phyloP scores from a whole-genome alignment of 108 stramenopile genomes.

The Parmales sp. region DNA sequence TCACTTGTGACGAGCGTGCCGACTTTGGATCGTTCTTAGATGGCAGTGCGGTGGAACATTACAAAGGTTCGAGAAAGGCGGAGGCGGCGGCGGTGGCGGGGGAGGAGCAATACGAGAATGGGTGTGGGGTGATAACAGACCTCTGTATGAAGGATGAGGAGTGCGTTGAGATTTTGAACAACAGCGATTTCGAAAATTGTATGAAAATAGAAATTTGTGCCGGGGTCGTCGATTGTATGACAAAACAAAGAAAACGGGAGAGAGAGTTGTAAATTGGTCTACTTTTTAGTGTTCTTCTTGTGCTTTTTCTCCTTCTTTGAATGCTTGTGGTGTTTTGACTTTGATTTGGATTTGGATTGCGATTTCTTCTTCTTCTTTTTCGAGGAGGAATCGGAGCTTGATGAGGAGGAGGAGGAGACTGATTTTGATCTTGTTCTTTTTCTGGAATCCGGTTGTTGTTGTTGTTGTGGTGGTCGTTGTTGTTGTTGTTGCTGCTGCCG shows the following conservation, averaged over 20 bases:
- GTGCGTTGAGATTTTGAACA: too few relatives aligned
- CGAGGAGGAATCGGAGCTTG: too few relatives aligned
- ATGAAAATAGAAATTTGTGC: too few relatives aligned
- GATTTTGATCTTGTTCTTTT: not conserved
- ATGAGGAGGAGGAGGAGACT: too few relatives aligned
- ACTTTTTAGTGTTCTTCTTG: slow-evolving; percentile 1
- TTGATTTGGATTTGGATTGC: too few relatives aligned
- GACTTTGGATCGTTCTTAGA: slow-evolving; percentile 25
- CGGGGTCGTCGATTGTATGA: too few relatives aligned
- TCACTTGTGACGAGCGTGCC: slow-evolving; percentile 25
- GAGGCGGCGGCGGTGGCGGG: not conserved
- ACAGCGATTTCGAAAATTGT: too few relatives aligned
- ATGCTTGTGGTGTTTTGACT: not conserved
- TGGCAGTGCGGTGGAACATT: slow-evolving; percentile 26
- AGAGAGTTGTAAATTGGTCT: not conserved
- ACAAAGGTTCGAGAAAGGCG: not conserved
- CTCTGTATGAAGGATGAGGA: too few relatives aligned
- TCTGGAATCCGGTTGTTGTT: slow-evolving; percentile 6
- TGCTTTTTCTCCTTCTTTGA: not conserved
- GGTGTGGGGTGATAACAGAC: too few relatives aligned
- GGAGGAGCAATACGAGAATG: too few relatives aligned
- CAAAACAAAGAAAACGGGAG: too few relatives aligned
- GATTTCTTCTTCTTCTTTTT: not conserved
- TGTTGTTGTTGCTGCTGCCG: not conserved
- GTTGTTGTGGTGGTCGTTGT: not conserved